Evolutionary conservation across 2,329 filamentous ascomycete genomes (phyloP), one percentile per base, ranked within the genome.

Genomic region (Aaosphaeria arxii): DNA sequence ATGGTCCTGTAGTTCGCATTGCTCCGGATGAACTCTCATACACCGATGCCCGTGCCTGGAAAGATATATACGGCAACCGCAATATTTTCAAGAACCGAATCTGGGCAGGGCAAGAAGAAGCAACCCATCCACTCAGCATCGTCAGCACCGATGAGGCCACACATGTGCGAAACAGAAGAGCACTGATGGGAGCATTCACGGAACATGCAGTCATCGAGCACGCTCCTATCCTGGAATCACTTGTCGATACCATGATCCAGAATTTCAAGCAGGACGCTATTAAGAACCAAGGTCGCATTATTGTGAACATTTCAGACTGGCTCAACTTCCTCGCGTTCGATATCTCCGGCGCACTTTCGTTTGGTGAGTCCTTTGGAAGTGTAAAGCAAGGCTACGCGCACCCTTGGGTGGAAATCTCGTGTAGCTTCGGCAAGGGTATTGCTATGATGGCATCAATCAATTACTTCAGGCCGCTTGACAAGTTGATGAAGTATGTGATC

Each of bases 11-110:
- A 1, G 75, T 80, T 6, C 73, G 77, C 7, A 61, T 77, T 39
- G 69, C 68, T 4, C 76, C 77, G 2, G 67, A 76, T 48, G 74
- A 79, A 53, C 67, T 80, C 3, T 72, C 74, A 1, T 79, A 76
- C 55, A 70, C 63, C 40, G 58, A 66, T 17, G 56, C 63, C 5
- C 48, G 64, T 3, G 65, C 65, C 2, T 79, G 74, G 67, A 67
- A 70, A 54, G 72, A 77, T 32, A 74, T 77, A 35, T 71, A 72
- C 49, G 30, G 17, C 24, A 9, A 43, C 24, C 28, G 41, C 41
- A 45, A 48, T 54, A 7, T 45, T 45, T 4, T 54, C 51, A 43
- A 43, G 40, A 59, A 57, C 40, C 35, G 45, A 11, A 33, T 48
- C 7, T 57, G 54, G 54, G 45, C 44, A 17, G 47, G 39, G 11